Evolutionary conservation across 2,329 filamentous ascomycete genomes (phyloP), one percentile per base, ranked within the genome.

Genomic region (Ceratocystis papillata): DNA sequence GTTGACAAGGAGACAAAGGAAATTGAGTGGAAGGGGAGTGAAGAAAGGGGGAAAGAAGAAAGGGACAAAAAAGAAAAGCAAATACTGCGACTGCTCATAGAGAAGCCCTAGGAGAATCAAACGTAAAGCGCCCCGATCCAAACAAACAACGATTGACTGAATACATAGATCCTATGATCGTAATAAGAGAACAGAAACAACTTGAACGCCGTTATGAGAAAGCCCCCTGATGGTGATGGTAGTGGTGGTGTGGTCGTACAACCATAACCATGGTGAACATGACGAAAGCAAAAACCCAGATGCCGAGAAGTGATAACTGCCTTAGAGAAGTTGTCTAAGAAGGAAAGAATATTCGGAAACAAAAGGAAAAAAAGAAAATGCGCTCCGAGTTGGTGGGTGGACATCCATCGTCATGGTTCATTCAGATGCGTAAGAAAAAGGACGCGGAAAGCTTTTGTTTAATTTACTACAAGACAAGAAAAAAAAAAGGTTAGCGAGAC

Each of bases 381-480:
- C 55, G 55, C 44, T 65, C 50, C 63, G 63, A 65, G 55, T 65
- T 57, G 62, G 50, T 53, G 48, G 62, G 50, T 44, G 48, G 37
- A 62, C 66, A 67, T 67, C 66, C 62, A 62, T 65, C 66, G 66
- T 67, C 66, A 65, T 67, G 46, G 57, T 65, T 67, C 66, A 67
- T 65, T 65, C 63, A 61, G 63, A 63, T 65, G 65, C 66, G 66
- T 65, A 65, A 67, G 63, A 67, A 67, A 67, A 67, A 67, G 63
- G 63, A 67, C 66, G 57, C 63, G 60, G 53, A 59, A 30, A 59
- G 37, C 37, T 59, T 59, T 64, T 63, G 65, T 65, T 67, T 62
- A 25, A 57, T 65, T 67, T 67, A 67, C 66, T 67, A 65, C 57
- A 44, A 45, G 25, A 64, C 5, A 48, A 12, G 25, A 20, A 45